Conservation (phyloP, 2,329 filamentous ascomycete species). For the Aspergillus udagawae region DNA sequence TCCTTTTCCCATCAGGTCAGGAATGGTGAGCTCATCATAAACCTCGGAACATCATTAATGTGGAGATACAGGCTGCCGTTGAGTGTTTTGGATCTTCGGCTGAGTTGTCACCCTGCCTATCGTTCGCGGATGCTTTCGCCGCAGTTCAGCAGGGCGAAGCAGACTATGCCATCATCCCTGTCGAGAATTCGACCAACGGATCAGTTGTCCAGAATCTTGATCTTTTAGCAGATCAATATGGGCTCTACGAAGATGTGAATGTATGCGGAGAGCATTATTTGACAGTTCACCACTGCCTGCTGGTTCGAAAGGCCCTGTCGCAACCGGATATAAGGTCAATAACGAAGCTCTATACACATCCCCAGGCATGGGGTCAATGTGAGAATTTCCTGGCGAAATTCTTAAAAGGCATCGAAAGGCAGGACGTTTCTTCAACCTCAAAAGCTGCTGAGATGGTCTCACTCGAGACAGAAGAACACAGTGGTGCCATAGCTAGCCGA, state of each 20-base stretch:
- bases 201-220: conserved; percentile 87
- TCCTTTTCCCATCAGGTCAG: conserved; percentile 68
- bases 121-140: conserved; percentile 66
- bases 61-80: conserved; percentile 48
- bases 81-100: conserved; percentile 43
- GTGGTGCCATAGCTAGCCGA: conserved; percentile 73
- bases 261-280: conserved; percentile 84
- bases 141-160: conserved; percentile 65
- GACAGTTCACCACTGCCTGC: conserved; percentile 80
- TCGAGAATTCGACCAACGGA: conserved; percentile 95
- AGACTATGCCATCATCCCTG: conserved; percentile 77
- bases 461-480: conserved; percentile 53
- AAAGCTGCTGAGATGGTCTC: conserved; percentile 74
- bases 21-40: conserved; percentile 3
- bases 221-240: conserved; percentile 71
- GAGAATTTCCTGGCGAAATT: conserved; percentile 66
- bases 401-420: conserved; percentile 69
- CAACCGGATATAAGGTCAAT: conserved; percentile 53
- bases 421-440: conserved; percentile 82
- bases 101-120: conserved; percentile 31
- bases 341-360: conserved; percentile 81
- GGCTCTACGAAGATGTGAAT: conserved; percentile 61
- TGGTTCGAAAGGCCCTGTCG: conserved; percentile 46
- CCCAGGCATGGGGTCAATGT: conserved; percentile 94
- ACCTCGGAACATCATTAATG: conserved; percentile 15